Base-by-base conservation (phyloP, 164 flowering plant species). In the Stephania cephalantha region DNA sequence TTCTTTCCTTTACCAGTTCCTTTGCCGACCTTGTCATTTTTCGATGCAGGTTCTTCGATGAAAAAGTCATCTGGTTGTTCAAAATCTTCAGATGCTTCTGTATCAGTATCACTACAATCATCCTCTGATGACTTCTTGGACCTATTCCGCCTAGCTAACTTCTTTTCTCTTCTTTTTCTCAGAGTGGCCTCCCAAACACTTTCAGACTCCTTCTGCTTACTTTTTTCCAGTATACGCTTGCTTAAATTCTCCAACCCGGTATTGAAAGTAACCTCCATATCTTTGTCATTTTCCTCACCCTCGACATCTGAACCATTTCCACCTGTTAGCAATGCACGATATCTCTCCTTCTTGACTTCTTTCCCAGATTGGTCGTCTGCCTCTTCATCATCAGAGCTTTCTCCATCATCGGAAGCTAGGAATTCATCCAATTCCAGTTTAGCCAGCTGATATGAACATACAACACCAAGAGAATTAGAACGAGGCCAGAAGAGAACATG, bases 191-290 rank as follows among this genome's bases (percentile, higher is more conserved):
- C 98, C 97, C 97, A 93, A 17, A 94, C 91, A 7, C 95, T 87
- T 81, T 91, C 97, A 20, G 92, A 84, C 71, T 86, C 75, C 77
- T 83, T 88, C 77, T 89, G 90, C 81, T 87, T 92, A 31, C 76
- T 71, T 91, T 85, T 93, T 79, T 93, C 95, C 44, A 90, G 79
- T 74, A 91, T 81, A 42, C 86, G 91, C 81, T 89, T 95, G 85
- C 98, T 92, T 78, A 93, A 31, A 83, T 90, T 90, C 79, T 95
- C 99, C 73, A 93, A 85, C 22, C 91, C 97, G 73, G 95, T 81
- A 82, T 89, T 91, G 80, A 93, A 95, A 75, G 98, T 93, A 50
- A 93, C 91, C 80, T 93, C 99, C 99, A 95, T 93, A 78, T 95
- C 97, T 82, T 84, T 88, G 72, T 77, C 85, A 52, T 78, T 82